These are phyloP conservation scores for Exophiala oligosperma DNA, from an alignment of 2,329 filamentous ascomycete species.

Conservation along the genomic window DNA sequence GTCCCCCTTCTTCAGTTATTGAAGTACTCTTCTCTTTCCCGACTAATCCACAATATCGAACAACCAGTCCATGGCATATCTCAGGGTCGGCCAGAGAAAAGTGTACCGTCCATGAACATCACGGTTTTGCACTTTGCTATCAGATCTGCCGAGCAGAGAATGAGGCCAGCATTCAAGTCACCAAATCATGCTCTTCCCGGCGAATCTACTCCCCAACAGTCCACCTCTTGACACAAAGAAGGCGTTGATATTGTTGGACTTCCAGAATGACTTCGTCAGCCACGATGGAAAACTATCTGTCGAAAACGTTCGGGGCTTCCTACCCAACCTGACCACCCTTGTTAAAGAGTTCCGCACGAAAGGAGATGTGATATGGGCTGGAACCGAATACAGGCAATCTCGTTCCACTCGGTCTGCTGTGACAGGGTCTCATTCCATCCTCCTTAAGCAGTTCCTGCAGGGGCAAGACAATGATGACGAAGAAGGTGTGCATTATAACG, in stretches of 20 bases:
- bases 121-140: background rate
- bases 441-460: conserved; percentile 22
- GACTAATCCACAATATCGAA: background rate
- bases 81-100: background rate
- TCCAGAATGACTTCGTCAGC: conserved; percentile 86
- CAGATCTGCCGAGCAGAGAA: conserved; percentile 6
- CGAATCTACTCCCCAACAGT: conserved; percentile 27
- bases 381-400: conserved; percentile 68
- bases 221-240: conserved; percentile 59
- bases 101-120: background rate
- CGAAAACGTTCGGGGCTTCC: conserved; percentile 61
- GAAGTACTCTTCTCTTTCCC: background rate
- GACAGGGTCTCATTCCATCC: conserved; percentile 46
- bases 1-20: background rate
- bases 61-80: background rate
- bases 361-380: conserved; percentile 81
- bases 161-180: conserved; percentile 5
- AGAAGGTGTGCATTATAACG: conserved; percentile 10
- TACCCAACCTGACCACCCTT: conserved; percentile 66
- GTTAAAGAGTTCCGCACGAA: conserved; percentile 70
- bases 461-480: conserved; percentile 6
- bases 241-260: conserved; percentile 79
- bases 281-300: conserved; percentile 68
- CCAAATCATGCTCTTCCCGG: conserved; percentile 26
- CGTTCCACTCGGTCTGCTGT: conserved; percentile 56